Evolutionary conservation across 2,329 filamentous ascomycete genomes (phyloP), one percentile per base, ranked within the genome.

Genomic region (Xylaria sp.): DNA sequence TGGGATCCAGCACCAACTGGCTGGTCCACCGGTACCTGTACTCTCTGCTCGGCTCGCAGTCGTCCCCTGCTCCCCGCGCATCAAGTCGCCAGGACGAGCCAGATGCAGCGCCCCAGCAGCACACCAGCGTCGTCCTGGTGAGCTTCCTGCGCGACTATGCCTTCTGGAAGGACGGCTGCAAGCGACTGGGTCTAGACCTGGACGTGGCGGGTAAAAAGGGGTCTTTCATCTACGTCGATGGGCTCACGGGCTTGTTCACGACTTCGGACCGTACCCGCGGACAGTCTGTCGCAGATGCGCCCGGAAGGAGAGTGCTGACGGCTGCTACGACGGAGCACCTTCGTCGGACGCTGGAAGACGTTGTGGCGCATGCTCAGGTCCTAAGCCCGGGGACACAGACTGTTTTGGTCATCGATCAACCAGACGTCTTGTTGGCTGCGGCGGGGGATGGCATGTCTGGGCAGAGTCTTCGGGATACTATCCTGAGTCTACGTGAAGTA

Each of bases 71-170:
- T 17, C 38, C 52, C 25, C 37, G 40, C 17, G 31, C 48, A 46
- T 19, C 56, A 44, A 58, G 41, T 65, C 35, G 19, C n/a, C 40
- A 55, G 21, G 47, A 51, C 54, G 60, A 35, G n/a, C 17, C 61
- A 72, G 29, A 71, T 33, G 21, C 11, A n/a, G 35, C 23, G 5
- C 37, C 9, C 13, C 72, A 72, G 11, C 76, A 78, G 10, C 77
- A 78, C 43, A 77, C 75, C 25, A 83, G 80, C 51, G 84, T 97
- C 0, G 81, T 97, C 3, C 80, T 97, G 3, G 87, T 95, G 60
- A 96, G 91, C 78, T 97, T 95, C 77, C 79, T 96, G 76, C 84
- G 91, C 62, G 90, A 94, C 70, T 85, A 84, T 65, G 79, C 84
- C 1, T 96, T 96, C 73, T 97, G 93, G 92, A 87, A 81, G 64